Base-by-base conservation (phyloP, 2,329 filamentous ascomycete species). In the Claviceps pusilla region DNA sequence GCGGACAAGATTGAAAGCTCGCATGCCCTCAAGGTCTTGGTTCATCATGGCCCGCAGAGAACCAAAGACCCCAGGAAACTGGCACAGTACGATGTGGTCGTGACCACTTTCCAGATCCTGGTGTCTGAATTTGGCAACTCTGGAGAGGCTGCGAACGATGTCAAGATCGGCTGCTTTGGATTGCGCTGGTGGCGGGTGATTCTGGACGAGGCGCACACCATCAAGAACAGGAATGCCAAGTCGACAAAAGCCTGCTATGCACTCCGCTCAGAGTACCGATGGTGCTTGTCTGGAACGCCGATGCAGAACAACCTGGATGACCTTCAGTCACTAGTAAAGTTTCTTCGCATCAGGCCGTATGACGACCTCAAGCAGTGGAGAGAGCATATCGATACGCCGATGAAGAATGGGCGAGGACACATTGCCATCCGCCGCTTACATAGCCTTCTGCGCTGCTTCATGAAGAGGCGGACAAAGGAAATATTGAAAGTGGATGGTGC, bases 291-390 rank as follows among this genome's bases (percentile, higher is more conserved):
- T 0, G 93, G 93, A 53, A 98, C 93, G 1, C 93, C 93, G 0
- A 89, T 98, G 84, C 93, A 98, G 66, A 98, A 98, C 70, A 97
- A 95, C 62, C 79, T 98, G 6, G 93, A 98, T 60, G 93, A 98
- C 68, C 73, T 98, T 52, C 93, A 98, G 65, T 95, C 89, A 60
- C 73, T 98, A 53, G 88, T 98, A 66, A 87, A 84, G 57, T 98
- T 98, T 68, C 76, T 98, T 42, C 83, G 87, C 16, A 95, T 98
- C 65, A 86, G 87, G 61, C 93, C 93, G 0, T 97, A 93, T 64
- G 84, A 94, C 63, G 83, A 96, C 54, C 74, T 96, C 24, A 77
- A 79, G 10, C 82, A 86, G 56, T 98, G 93, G 91, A 90, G 91
- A 61, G 86, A 90, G 16, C 84, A 94, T 55, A 98, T 98, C 56